A percentile compares a stretch with the other conserved stretches of the same genome.
phyloP scores from a whole-genome alignment of 352 stramenopile species.

The Phytophthora constricta region DNA sequence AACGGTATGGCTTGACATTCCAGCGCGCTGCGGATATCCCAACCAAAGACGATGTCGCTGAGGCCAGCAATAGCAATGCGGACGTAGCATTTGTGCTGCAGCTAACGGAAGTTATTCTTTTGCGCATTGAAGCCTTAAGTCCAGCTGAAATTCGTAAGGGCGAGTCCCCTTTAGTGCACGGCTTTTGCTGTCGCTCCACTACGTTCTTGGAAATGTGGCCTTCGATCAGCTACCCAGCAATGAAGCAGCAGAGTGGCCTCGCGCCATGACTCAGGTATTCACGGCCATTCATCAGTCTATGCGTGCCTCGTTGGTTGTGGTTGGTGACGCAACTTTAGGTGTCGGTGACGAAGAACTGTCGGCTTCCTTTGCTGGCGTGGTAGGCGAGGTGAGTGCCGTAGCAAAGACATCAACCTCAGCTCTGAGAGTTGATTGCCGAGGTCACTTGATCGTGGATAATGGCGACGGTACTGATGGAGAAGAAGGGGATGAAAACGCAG shows the following conservation, averaged over 20 bases:
- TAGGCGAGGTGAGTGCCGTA: conserved; percentile 70
- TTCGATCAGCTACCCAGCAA: conserved; percentile 42
- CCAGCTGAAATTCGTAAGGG: conserved; percentile 39
- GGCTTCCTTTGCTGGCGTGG: conserved; percentile 65
- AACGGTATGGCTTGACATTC: conserved; percentile 46
- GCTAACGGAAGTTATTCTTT: conserved; percentile 57
- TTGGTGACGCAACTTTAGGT: conserved; percentile 77
- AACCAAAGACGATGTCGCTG: neutral
- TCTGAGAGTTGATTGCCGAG: conserved; percentile 78
- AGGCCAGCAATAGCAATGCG: conserved; percentile 17
- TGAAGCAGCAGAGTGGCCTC: conserved; percentile 47
- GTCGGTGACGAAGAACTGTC: conserved; percentile 69
- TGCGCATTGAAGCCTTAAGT: conserved; percentile 42
- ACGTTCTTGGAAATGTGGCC: conserved; percentile 70
- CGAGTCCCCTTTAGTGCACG: conserved; percentile 78
- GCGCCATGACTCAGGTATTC: conserved; percentile 60
- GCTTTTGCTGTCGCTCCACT: conserved; percentile 79
- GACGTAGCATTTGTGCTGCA: conserved; percentile 65
- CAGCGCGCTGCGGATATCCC: conserved; percentile 12
- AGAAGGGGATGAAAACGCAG: conserved; percentile 54
- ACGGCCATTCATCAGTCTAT: conserved; percentile 63
- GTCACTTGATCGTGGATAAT: conserved; percentile 76
- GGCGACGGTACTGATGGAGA: conserved; percentile 38
- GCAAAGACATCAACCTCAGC: conserved; percentile 57
- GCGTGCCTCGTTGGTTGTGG: conserved; percentile 67